phyloP scores from a whole-genome alignment of 164 flowering plant genomes.

The Protea cynaroides region DNA sequence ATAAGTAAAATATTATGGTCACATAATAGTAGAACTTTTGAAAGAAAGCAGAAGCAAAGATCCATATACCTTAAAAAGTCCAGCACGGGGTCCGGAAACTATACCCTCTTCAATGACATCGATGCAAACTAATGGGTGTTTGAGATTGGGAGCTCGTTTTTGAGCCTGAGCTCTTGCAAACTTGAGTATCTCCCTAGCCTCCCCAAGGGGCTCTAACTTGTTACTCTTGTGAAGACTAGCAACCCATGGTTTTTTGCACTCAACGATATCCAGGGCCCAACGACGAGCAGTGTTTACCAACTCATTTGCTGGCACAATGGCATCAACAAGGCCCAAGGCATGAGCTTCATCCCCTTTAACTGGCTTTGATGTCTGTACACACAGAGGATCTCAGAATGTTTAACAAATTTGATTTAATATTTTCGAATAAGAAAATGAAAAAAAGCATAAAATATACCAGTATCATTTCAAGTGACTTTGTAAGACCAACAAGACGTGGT shows the following conservation, averaged over 20 bases:
- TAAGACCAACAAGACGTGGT: constrained; percentile 94
- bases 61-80: constrained; percentile 52
- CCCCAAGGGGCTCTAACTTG: constrained; percentile 72
- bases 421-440: neutral
- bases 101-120: constrained; percentile 73
- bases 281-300: constrained; percentile 54
- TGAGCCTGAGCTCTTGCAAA: constrained; percentile 68
- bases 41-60: neutral
- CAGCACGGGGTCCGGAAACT: constrained; percentile 63
- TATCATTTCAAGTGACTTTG: constrained; percentile 98
- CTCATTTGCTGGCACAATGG: constrained; percentile 51
- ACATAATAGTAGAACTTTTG: neutral
- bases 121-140: constrained; percentile 66
- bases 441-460: constrained; percentile 46
- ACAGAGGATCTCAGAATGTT: no score
- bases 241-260: constrained; percentile 66
- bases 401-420: no score
- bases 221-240: constrained; percentile 71
- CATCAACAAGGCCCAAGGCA: constrained; percentile 77
- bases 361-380: constrained; percentile 73
- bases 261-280: constrained; percentile 80
- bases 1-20: constrained; percentile 1
- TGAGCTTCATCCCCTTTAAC: constrained; percentile 74
- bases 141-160: constrained; percentile 73
- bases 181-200: constrained; percentile 73